A percentile compares a stretch with the other conserved stretches of the same genome.
Conservation (phyloP, 768 basidiomycete species). For the Cystofilobasidium bisporidii region DNA sequence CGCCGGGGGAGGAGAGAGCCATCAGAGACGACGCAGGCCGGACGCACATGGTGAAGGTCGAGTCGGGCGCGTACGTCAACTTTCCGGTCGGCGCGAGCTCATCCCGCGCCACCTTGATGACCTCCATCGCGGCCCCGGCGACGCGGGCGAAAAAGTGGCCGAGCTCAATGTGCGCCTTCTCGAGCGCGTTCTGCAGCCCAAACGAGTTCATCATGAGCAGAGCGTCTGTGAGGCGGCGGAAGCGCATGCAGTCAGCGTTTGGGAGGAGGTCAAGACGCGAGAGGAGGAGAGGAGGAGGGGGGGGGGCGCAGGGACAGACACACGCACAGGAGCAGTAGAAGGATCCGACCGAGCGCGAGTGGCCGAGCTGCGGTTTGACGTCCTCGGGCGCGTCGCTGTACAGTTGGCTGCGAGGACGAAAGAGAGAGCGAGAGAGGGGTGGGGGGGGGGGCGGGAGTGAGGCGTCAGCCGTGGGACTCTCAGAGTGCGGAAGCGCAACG, state of each 20-base stretch:
- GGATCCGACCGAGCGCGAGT: constrained; percentile 11
- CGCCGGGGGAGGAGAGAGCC: background rate
- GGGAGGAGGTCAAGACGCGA: background rate
- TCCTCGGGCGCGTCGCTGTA: background rate
- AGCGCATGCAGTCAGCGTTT: background rate
- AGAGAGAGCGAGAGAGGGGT: background rate
- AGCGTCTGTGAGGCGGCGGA: constrained; percentile 42
- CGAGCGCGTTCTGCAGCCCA: constrained; percentile 90
- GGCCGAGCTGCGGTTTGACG: background rate
- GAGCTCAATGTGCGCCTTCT: constrained; percentile 41
- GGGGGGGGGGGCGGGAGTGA: too few species aligned
- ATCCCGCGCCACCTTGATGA: constrained; percentile 24
- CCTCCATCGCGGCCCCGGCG: constrained; percentile 36
- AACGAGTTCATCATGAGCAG: constrained; percentile 83
- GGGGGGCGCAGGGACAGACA: too few species aligned
- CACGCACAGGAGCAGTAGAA: constrained; percentile 26
- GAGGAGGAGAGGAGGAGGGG: background rate
- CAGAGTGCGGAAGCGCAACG: background rate
- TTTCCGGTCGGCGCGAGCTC: constrained; percentile 18
- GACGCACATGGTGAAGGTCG: constrained; percentile 22
- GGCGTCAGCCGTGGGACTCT: background rate
- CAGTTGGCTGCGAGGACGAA: background rate
- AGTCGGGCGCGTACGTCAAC: constrained; percentile 25
- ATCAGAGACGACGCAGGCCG: background rate
- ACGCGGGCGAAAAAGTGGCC: constrained; percentile 40